Evolutionary conservation across 2,329 filamentous ascomycete genomes (phyloP).

Genomic region (Cladobotryum mycophilum): DNA sequence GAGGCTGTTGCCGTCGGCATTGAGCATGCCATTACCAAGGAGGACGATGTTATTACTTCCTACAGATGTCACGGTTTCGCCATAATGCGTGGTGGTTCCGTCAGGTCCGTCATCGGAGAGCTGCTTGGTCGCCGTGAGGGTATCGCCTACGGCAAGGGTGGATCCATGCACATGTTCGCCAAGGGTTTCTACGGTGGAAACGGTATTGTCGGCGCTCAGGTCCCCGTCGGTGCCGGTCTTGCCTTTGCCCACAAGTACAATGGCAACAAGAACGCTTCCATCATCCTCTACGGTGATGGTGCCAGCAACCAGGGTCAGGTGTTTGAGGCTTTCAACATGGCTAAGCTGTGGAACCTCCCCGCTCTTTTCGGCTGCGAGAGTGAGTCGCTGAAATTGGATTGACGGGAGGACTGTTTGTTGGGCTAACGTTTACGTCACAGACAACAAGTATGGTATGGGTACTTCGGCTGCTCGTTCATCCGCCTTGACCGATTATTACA

Average conservation of each 20-base stretch:
- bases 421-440: constrained; percentile 38
- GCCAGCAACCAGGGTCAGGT: constrained; percentile 99
- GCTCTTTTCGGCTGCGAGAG: constrained; percentile 97
- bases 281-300: constrained; percentile 95
- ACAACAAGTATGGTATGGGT: constrained; percentile 99
- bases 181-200: constrained; percentile 98
- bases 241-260: constrained; percentile 97
- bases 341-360: constrained; percentile 96
- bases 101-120: constrained; percentile 93
- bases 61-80: constrained; percentile 99
- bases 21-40: constrained; percentile 86
- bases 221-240: constrained; percentile 91
- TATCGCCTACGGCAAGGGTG: constrained; percentile 98
- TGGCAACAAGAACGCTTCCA: constrained; percentile 74
- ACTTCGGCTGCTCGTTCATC: constrained; percentile 91
- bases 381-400: constrained; percentile 43
- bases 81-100: constrained; percentile 85
- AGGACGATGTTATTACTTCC: constrained; percentile 93
- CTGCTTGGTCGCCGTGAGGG: constrained; percentile 90
- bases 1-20: constrained; percentile 97
- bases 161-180: constrained; percentile 99
- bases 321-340: constrained; percentile 99
- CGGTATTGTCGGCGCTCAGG: constrained; percentile 97
- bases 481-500: constrained; percentile 98
- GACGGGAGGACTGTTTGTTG: background rate